Evolutionary conservation across 352 stramenopile species (phyloP).

Genomic region (Globisporangium rhizosaccharum): DNA sequence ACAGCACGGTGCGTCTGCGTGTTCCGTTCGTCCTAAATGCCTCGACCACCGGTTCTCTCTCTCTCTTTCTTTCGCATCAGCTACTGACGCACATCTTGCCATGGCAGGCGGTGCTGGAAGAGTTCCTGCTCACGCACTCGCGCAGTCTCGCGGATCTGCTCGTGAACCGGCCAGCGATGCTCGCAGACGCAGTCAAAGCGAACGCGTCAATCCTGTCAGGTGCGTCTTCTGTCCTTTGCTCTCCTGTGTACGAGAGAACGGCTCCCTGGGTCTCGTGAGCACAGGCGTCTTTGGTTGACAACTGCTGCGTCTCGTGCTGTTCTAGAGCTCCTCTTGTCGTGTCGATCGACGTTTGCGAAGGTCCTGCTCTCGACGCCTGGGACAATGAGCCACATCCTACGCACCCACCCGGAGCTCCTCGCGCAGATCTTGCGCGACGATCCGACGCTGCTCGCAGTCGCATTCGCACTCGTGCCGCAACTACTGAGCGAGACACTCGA

Average conservation of each 20-base stretch:
- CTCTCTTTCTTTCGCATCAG: not conserved
- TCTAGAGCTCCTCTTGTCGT: slow-evolving; percentile 39
- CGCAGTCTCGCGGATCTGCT: slow-evolving; percentile 54
- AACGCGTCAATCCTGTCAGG: slow-evolving; percentile 57
- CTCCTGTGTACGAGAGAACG: too few relatives aligned
- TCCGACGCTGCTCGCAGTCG: slow-evolving; percentile 30
- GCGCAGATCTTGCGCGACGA: slow-evolving; percentile 48
- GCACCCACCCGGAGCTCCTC: slow-evolving; percentile 41
- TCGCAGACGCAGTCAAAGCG: slow-evolving; percentile 42
- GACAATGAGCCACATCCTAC: slow-evolving; percentile 42
- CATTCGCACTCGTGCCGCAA: slow-evolving; percentile 51
- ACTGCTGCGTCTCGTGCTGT: not conserved
- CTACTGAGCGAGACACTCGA: slow-evolving; percentile 56
- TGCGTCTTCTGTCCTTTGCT: slow-evolving; percentile 2
- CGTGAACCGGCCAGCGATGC: slow-evolving; percentile 40
- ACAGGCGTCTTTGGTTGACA: too few relatives aligned
- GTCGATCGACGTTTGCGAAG: slow-evolving; percentile 30
- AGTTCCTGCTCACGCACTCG: slow-evolving; percentile 63
- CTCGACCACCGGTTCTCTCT: not conserved
- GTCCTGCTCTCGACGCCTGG: slow-evolving; percentile 38
- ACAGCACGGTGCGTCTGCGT: slow-evolving; percentile 36
- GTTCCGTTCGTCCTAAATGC: too few relatives aligned
- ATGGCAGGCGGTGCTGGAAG: slow-evolving; percentile 45
- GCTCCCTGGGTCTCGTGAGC: too few relatives aligned
- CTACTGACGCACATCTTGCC: not conserved